Conservation (phyloP, 176 grass and related monocot species). For the Themeda triandra region DNA sequence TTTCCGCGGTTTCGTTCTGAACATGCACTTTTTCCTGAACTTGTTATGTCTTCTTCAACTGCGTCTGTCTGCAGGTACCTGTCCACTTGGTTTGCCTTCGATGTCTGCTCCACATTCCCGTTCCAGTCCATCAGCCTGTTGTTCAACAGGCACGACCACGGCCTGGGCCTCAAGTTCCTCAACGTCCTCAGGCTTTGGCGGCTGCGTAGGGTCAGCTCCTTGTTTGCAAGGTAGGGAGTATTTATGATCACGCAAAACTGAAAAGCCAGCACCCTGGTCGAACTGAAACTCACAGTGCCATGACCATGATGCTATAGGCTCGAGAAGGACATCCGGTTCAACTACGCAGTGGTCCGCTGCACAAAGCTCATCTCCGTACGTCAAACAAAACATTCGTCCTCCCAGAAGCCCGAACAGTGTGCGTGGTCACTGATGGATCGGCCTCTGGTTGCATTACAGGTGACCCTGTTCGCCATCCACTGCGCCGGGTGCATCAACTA, state of each 20-base stretch:
- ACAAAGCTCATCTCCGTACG: constrained; percentile 67
- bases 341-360: constrained; percentile 67
- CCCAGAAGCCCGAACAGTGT: no score
- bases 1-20: no score
- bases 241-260: no score
- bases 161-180: constrained; percentile 53
- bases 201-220: constrained; percentile 53
- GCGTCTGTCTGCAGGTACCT: constrained; percentile 42
- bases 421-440: background rate
- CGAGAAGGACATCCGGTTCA: constrained; percentile 80
- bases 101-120: constrained; percentile 59
- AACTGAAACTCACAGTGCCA: background rate
- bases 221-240: constrained; percentile 50
- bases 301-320: constrained; percentile 24
- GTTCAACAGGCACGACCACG: constrained; percentile 39
- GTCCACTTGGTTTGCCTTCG: constrained; percentile 71
- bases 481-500: constrained; percentile 95
- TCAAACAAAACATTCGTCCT: background rate
- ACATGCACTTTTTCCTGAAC: background rate
- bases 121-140: constrained; percentile 55
- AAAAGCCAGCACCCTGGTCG: background rate
- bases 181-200: constrained; percentile 64
- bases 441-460: constrained; percentile 28
- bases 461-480: constrained; percentile 80
- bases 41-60: no score